Conservation (phyloP, 768 basidiomycete species). For the Auricularia sp. region DNA sequence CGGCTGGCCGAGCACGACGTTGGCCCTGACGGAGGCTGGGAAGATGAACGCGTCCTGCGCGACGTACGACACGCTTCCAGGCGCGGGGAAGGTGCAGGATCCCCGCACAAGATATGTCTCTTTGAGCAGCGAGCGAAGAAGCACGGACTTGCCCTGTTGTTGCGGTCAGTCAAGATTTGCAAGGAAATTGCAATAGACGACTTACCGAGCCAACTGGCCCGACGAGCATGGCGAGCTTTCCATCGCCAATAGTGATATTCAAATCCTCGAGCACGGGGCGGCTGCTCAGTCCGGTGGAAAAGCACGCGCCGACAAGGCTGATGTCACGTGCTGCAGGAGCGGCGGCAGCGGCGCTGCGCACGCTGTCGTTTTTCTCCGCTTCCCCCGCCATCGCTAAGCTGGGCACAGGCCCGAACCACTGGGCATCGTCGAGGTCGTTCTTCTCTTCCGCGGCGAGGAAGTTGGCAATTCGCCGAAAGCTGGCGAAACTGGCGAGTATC, state of each 20-base stretch:
- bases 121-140: background rate
- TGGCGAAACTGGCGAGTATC: background rate
- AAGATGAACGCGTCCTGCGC: slow-evolving; percentile 29
- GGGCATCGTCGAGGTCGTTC: background rate
- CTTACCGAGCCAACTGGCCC: background rate
- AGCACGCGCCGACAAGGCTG: background rate
- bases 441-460: slow-evolving; percentile 1
- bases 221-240: background rate
- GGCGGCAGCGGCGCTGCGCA: background rate
- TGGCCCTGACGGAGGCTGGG: slow-evolving; percentile 22
- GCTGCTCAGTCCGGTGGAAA: background rate
- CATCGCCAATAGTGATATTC: background rate
- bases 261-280: background rate
- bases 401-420: background rate
- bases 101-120: background rate
- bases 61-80: slow-evolving; percentile 14
- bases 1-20: slow-evolving; percentile 26
- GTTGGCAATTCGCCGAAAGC: background rate
- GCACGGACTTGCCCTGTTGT: background rate
- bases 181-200: background rate
- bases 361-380: background rate
- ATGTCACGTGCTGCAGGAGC: background rate
- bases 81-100: background rate
- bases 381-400: background rate
- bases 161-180: background rate